Conservation (phyloP, 2,329 filamentous ascomycete genomes). For the Lasiodiplodia gonubiensis region DNA sequence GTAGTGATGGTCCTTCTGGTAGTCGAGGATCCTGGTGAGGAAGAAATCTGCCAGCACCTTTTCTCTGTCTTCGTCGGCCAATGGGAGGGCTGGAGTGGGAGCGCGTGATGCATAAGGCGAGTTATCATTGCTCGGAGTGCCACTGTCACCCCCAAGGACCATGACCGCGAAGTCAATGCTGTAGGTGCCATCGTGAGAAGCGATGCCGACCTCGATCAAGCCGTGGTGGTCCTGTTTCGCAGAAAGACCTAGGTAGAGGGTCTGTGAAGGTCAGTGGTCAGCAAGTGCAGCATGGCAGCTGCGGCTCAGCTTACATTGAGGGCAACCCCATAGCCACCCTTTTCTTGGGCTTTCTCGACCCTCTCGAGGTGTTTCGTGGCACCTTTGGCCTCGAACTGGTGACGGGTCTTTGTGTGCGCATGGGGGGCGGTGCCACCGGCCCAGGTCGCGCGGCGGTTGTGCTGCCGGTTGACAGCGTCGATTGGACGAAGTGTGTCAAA, state of each 20-base stretch:
- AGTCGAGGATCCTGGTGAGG: slow-evolving; percentile 61
- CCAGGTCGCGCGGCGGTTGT: slow-evolving; percentile 26
- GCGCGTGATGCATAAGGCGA: slow-evolving; percentile 31
- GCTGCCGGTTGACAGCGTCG: slow-evolving; percentile 13
- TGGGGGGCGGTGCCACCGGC: slow-evolving; percentile 4
- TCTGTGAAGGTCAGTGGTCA: slow-evolving; percentile 31
- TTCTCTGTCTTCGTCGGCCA: slow-evolving; percentile 31
- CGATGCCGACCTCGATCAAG: slow-evolving; percentile 67
- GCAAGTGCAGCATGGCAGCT: background rate
- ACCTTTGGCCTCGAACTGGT: slow-evolving; percentile 38
- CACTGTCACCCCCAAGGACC: slow-evolving; percentile 48
- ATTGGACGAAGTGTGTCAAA: slow-evolving; percentile 18
- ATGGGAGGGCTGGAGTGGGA: slow-evolving; percentile 19
- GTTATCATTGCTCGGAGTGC: slow-evolving; percentile 20
- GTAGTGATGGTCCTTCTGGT: slow-evolving; percentile 68
- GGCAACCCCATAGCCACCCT: slow-evolving; percentile 30
- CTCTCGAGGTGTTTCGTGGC: slow-evolving; percentile 35
- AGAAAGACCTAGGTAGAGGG: slow-evolving; percentile 67
- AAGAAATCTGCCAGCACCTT: slow-evolving; percentile 62
- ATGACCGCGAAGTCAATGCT: slow-evolving; percentile 74
- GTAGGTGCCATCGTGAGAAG: slow-evolving; percentile 76
- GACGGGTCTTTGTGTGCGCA: slow-evolving; percentile 30
- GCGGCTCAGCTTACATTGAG: slow-evolving; percentile 32
- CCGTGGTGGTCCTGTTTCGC: slow-evolving; percentile 58
- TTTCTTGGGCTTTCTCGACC: slow-evolving; percentile 32